These are phyloP conservation scores for Conticribra weissflogii DNA, from an alignment of 108 stramenopile species.

Conservation along the genomic window DNA sequence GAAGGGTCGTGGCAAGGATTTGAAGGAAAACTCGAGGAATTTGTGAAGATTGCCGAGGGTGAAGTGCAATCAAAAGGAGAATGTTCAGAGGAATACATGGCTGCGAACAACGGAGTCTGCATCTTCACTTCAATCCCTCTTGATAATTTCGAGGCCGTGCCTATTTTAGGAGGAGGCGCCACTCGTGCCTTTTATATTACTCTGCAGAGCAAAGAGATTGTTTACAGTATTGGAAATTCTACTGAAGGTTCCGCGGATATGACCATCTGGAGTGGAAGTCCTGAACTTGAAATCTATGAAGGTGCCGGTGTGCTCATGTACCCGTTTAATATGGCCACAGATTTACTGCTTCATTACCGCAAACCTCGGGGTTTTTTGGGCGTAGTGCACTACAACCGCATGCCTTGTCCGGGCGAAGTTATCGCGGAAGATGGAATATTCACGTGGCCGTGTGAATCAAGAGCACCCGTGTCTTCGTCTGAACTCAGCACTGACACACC, in stretches of 20 bases:
- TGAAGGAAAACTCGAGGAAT: constrained; percentile 2
- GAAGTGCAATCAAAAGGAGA: not conserved
- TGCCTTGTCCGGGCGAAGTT: not conserved
- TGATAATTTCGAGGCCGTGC: not conserved
- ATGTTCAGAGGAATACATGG: not conserved
- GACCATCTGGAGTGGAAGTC: not conserved
- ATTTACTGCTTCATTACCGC: not conserved
- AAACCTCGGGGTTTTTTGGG: constrained; percentile 7
- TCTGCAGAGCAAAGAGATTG: not conserved
- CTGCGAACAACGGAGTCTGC: not conserved
- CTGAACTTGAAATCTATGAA: constrained; percentile 14
- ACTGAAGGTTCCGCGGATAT: not conserved
- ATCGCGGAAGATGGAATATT: not conserved
- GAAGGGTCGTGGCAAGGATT: constrained; percentile 2
- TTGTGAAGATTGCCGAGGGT: constrained; percentile 5
- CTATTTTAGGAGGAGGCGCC: constrained; percentile 7
- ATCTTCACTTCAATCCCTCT: constrained; percentile 6
- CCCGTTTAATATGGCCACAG: constrained; percentile 5
- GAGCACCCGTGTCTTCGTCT: not conserved
- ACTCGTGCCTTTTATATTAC: constrained; percentile 12
- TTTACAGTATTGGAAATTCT: not conserved
- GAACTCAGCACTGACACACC: not conserved
- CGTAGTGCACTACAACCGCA: not conserved
- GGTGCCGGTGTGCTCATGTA: constrained; percentile 12
- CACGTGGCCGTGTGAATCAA: not conserved